phyloP scores from a whole-genome alignment of 306 rosid species.

The Vigna nakashimae region DNA sequence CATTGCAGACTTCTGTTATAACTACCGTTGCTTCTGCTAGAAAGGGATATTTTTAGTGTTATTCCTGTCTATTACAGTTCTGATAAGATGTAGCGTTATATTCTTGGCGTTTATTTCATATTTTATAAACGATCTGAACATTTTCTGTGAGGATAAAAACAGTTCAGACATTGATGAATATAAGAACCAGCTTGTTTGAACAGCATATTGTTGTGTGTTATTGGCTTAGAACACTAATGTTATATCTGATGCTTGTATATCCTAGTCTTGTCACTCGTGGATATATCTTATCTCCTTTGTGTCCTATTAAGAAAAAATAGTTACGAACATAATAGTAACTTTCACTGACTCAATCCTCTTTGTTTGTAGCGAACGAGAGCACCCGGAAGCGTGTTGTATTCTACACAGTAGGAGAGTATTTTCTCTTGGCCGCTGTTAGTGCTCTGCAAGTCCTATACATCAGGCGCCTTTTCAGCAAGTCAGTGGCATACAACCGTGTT shows the following conservation, averaged over 20 bases:
- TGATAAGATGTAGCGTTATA: neutral
- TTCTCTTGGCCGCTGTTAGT: conserved; percentile 74
- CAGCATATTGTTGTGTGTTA: neutral
- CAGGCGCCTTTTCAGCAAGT: conserved; percentile 93
- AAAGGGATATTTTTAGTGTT: neutral
- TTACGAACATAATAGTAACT: neutral
- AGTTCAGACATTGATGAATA: neutral
- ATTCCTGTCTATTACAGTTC: neutral
- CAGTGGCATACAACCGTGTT: conserved; percentile 91
- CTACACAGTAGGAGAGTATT: conserved; percentile 87
- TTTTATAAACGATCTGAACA: conserved; percentile 11
- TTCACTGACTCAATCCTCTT: neutral
- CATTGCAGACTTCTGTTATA: neutral
- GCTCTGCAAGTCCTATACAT: conserved; percentile 80
- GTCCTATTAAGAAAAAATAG: neutral
- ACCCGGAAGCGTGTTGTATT: conserved; percentile 79
- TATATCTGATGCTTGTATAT: neutral
- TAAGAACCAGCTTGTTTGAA: neutral
- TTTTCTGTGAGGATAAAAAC: neutral
- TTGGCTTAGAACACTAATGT: neutral
- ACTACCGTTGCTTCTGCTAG: neutral
- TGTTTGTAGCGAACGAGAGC: conserved; percentile 86
- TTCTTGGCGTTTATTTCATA: neutral
- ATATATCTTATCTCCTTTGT: neutral
- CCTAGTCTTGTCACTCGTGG: neutral